Percentiles rank a stretch among this genome's conserved stretches.
phyloP scores from a whole-genome alignment of 768 basidiomycete species.

The Sarcomyxa edulis region DNA sequence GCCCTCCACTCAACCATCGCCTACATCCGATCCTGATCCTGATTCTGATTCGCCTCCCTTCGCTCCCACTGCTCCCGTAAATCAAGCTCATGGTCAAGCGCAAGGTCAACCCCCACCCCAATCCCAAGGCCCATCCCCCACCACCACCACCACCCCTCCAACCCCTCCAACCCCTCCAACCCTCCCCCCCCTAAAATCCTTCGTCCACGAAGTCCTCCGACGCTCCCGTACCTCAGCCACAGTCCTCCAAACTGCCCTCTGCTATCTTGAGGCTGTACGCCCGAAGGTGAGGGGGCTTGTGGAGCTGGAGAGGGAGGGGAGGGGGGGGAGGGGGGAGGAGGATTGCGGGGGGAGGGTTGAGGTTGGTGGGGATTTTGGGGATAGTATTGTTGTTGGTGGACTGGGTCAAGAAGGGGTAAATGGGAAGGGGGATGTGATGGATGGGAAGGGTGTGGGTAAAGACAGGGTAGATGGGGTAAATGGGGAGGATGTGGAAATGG shows the following conservation, averaged over 20 bases:
- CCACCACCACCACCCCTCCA: background rate
- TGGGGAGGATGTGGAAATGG: no score
- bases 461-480: no score
- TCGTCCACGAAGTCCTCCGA: constrained; percentile 85
- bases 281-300: constrained; percentile 61
- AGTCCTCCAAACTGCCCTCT: constrained; percentile 82
- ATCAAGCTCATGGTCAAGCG: constrained; percentile 1
- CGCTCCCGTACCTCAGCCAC: constrained; percentile 81
- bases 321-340: constrained; percentile 31
- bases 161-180: constrained; percentile 18
- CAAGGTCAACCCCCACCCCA: constrained; percentile 5
- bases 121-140: no score
- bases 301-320: constrained; percentile 40
- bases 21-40: constrained; percentile 20
- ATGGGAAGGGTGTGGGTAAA: no score
- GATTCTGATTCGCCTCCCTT: constrained; percentile 22
- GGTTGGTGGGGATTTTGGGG: no score
- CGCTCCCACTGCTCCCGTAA: constrained; percentile 9
- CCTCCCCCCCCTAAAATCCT: constrained; percentile 61
- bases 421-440: no score
- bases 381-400: no score
- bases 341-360: no score
- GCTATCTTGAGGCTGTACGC: constrained; percentile 84
- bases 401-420: no score
- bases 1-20: constrained; percentile 34